Base-by-base conservation (phyloP, 345 rosid genomes). In the Salix exigua region DNA sequence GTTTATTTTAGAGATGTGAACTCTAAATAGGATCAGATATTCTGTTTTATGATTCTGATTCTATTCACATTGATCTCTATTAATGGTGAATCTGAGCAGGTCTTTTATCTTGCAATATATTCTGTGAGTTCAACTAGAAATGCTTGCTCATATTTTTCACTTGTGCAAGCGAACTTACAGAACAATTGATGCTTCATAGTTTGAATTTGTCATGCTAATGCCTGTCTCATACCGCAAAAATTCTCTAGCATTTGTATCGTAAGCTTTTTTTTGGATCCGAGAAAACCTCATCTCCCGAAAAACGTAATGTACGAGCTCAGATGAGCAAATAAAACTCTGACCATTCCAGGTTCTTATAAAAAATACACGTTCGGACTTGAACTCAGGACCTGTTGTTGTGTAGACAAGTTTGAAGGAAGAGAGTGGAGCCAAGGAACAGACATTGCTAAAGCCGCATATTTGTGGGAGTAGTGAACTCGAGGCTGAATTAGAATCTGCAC, bases 321-420 rank as follows among this genome's bases (percentile, higher is more conserved):
- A 0, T 31, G 5, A 31, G 5, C 33, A 31, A 31, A 5, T 31
- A 31, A 31, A 31, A 31, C 33, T 0, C 5, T 0, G 33, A 5
- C 0, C 4, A 0, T 31, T 0, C 33, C 33, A 31, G 5, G 0
- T 0, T 31, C 33, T 31, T 4, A 31, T 5, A 31, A 31, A 31
- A 31, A 0, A 0, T 31, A 1, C 33, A 31, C 5, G 5, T 2
- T 0, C 0, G 4, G 33, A 31, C 5, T 31, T 5, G 5, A 31
- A 31, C 5, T 4, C 33, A 4, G 4, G 33, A 31, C 0, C 5
- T 31, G 5, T 5, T 31, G 5, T 31, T n/a, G n/a, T n/a, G n/a
- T n/a, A 40, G 12, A 40, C 44, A 1, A 10, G 44, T 1, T 40
- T 10, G 2, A 40, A 40, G 21, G 60, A 53, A 9, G 60, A 23